Conservation (phyloP, 2,329 filamentous ascomycete species). For the Neofusicoccum umdonicola region DNA sequence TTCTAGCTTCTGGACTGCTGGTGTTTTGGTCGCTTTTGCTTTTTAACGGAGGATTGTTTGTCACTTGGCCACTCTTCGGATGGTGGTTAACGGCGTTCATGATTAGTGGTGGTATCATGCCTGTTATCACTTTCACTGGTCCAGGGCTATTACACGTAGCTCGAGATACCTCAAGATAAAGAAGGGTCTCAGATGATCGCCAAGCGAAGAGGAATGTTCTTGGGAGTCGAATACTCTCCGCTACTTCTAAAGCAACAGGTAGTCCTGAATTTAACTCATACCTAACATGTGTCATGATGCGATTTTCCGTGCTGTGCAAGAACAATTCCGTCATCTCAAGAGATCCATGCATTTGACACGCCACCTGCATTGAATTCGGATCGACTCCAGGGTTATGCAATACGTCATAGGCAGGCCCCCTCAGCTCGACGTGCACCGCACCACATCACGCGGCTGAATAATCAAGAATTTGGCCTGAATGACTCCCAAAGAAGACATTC, state of each 20-base stretch:
- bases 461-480: too few relatives aligned
- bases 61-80: not conserved
- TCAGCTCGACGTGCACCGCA: not conserved
- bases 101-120: not conserved
- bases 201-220: not conserved
- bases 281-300: not conserved
- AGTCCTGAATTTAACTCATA: conserved; percentile 1
- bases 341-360: not conserved
- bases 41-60: not conserved
- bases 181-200: not conserved
- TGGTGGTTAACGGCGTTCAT: not conserved
- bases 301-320: not conserved
- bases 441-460: too few relatives aligned
- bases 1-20: not conserved
- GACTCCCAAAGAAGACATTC: not conserved
- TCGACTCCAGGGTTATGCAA: not conserved
- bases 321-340: not conserved
- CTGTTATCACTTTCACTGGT: not conserved
- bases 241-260: conserved; percentile 2
- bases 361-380: not conserved
- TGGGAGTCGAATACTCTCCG: not conserved
- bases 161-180: not conserved
- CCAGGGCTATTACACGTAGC: not conserved
- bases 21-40: not conserved
- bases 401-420: not conserved